A percentile compares a stretch with the other conserved stretches of the same genome.
Evolutionary conservation across 257 asterid species (phyloP).

Genomic region (Solanum chiquidenum): DNA sequence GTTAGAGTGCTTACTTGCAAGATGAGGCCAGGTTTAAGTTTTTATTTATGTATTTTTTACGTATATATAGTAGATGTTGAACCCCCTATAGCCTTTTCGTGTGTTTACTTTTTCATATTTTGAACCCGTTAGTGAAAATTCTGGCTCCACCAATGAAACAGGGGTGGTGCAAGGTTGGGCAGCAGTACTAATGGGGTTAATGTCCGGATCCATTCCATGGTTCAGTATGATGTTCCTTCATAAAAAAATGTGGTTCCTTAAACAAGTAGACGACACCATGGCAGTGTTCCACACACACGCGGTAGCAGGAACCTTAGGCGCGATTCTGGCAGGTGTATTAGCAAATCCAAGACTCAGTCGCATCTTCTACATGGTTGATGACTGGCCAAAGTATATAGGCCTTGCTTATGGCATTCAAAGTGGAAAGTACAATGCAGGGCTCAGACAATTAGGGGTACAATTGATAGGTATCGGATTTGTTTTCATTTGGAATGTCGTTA

Average conservation of each 20-base stretch:
- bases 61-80: background rate
- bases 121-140: background rate
- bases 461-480: slow-evolving; percentile 43
- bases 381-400: slow-evolving; percentile 37
- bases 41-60: background rate
- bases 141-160: background rate
- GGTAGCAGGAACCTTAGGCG: slow-evolving; percentile 72
- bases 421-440: slow-evolving; percentile 26
- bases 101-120: too few relatives aligned
- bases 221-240: slow-evolving; percentile 82
- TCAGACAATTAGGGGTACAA: slow-evolving; percentile 56
- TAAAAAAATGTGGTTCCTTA: slow-evolving; percentile 45
- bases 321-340: slow-evolving; percentile 54
- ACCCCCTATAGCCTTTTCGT: background rate
- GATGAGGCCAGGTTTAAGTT: background rate
- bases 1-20: background rate
- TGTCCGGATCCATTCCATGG: slow-evolving; percentile 78
- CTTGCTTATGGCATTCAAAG: slow-evolving; percentile 41
- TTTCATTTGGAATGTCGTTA: slow-evolving; percentile 22
- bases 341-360: slow-evolving; percentile 51
- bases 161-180: slow-evolving; percentile 93
- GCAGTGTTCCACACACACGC: slow-evolving; percentile 84
- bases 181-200: slow-evolving; percentile 63
- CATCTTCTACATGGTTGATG: slow-evolving; percentile 23
- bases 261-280: slow-evolving; percentile 65